Evolutionary conservation across 2,329 filamentous ascomycete genomes (phyloP).

Genomic region (Alternaria hordeiaustralica): DNA sequence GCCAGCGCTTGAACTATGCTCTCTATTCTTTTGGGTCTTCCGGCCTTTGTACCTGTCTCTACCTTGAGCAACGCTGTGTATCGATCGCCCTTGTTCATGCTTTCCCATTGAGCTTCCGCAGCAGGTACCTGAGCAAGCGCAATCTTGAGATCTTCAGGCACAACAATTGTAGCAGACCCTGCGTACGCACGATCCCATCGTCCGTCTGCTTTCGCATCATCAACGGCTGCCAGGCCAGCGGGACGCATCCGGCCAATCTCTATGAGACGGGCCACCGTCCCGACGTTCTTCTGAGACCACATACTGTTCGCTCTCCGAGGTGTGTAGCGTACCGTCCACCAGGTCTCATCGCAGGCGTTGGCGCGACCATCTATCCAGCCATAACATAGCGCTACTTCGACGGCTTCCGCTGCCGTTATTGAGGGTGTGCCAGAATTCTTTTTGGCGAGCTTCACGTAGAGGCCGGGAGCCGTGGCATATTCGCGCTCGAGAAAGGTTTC

Average conservation of each 20-base stretch:
- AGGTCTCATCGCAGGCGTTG: slow-evolving; percentile 52
- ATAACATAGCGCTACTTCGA: slow-evolving; percentile 65
- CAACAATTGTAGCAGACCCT: slow-evolving; percentile 54
- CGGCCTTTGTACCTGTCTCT: slow-evolving; percentile 48
- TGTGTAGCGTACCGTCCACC: slow-evolving; percentile 65
- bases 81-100: slow-evolving; percentile 54
- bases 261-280: slow-evolving; percentile 56
- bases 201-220: slow-evolving; percentile 63
- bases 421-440: slow-evolving; percentile 54
- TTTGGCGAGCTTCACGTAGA: slow-evolving; percentile 60
- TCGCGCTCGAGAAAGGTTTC: slow-evolving; percentile 45
- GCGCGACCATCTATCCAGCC: slow-evolving; percentile 70
- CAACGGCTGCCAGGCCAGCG: slow-evolving; percentile 58
- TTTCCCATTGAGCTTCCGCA: slow-evolving; percentile 52
- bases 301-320: slow-evolving; percentile 62
- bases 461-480: slow-evolving; percentile 43
- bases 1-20: slow-evolving; percentile 47
- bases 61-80: slow-evolving; percentile 58
- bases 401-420: slow-evolving; percentile 57
- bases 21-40: slow-evolving; percentile 48
- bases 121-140: slow-evolving; percentile 49
- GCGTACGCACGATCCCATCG: slow-evolving; percentile 66
- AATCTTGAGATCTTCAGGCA: slow-evolving; percentile 58
- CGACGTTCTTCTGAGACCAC: slow-evolving; percentile 68
- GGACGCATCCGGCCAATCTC: slow-evolving; percentile 58